These are phyloP conservation scores for Vitis hybrid DNA, from an alignment of 177 flowering plant genomes.

Conservation along the genomic window DNA sequence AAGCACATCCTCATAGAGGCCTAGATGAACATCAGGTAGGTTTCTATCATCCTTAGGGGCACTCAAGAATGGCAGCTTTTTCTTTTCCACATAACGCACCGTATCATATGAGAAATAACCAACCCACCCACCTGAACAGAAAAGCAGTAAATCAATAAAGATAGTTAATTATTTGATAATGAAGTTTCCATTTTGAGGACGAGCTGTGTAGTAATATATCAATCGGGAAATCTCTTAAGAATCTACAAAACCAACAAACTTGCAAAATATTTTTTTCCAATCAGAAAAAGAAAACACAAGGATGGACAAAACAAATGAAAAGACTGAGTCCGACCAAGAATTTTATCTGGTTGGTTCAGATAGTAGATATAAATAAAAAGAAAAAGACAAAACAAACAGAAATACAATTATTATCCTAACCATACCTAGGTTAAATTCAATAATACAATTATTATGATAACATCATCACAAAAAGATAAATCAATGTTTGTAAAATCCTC, in stretches of 20 bases:
- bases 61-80: slow-evolving; percentile 61
- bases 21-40: slow-evolving; percentile 73
- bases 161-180: background rate
- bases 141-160: slow-evolving; percentile 7
- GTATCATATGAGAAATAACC: slow-evolving; percentile 85
- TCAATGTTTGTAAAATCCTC: too few relatives aligned
- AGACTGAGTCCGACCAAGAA: too few relatives aligned
- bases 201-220: background rate
- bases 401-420: too few relatives aligned
- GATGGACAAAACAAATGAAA: too few relatives aligned
- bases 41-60: slow-evolving; percentile 73
- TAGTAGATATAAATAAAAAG: background rate
- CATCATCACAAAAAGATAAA: too few relatives aligned
- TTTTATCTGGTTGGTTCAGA: too few relatives aligned
- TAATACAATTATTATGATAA: too few relatives aligned
- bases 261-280: background rate
- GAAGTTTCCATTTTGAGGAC: background rate
- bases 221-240: background rate
- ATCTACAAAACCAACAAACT: background rate
- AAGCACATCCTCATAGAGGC: slow-evolving; percentile 74
- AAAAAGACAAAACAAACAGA: too few relatives aligned
- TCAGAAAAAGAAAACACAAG: too few relatives aligned
- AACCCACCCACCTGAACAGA: slow-evolving; percentile 78
- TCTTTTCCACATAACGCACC: slow-evolving; percentile 72
- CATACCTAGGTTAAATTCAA: too few relatives aligned